A percentile compares a stretch with the other conserved stretches of the same genome.
phyloP scores from a whole-genome alignment of 257 asterid genomes.

The Przewalskia tangutica region DNA sequence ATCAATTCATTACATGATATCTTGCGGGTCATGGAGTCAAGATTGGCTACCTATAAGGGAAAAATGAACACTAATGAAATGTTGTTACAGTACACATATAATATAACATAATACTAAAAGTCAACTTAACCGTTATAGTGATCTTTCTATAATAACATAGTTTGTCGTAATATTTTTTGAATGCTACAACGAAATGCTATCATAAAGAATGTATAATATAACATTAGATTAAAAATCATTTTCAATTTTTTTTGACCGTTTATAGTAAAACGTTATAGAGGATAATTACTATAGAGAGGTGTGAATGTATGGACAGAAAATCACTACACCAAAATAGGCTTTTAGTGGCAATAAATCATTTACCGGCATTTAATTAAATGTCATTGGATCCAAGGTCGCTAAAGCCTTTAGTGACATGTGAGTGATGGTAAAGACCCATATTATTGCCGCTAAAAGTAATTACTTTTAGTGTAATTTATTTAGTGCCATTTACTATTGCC shows the following conservation, averaged over 20 bases:
- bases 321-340: too few relatives aligned
- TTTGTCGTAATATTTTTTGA: not conserved
- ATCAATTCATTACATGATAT: slow-evolving; percentile 13
- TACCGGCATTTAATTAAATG: too few relatives aligned
- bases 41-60: slow-evolving; percentile 12
- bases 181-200: too few relatives aligned
- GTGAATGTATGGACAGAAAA: too few relatives aligned
- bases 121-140: not conserved
- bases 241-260: not conserved
- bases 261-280: not conserved
- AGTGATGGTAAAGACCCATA: too few relatives aligned
- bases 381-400: too few relatives aligned
- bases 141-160: not conserved
- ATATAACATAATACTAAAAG: not conserved
- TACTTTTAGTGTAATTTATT: too few relatives aligned
- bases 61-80: not conserved
- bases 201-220: not conserved
- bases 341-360: too few relatives aligned
- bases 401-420: too few relatives aligned
- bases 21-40: slow-evolving; percentile 25
- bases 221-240: not conserved
- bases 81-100: not conserved
- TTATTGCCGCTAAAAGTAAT: too few relatives aligned
- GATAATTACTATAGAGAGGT: too few relatives aligned
- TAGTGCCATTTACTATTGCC: too few relatives aligned